These are phyloP conservation scores for Castanea crenata DNA, from an alignment of 306 rosid species.

Conservation along the genomic window DNA sequence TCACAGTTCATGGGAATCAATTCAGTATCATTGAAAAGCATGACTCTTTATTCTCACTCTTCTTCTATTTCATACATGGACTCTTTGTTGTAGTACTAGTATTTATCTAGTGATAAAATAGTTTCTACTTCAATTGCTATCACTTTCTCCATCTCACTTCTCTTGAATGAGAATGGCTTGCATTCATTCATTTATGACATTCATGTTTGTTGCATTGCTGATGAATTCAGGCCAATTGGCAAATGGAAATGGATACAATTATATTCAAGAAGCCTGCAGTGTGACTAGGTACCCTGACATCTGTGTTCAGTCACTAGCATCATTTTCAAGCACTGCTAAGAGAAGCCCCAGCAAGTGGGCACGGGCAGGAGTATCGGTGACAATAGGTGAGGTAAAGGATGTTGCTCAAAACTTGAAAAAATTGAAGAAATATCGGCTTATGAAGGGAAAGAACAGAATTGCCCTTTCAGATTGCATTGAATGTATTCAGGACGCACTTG, in stretches of 20 bases:
- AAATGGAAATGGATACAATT: conserved; percentile 24
- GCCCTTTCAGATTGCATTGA: conserved; percentile 68
- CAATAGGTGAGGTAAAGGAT: conserved; percentile 43
- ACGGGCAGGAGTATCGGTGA: conserved; percentile 62
- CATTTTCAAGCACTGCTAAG: conserved; percentile 48
- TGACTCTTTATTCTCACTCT: background rate
- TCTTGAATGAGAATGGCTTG: background rate
- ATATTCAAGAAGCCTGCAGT: conserved; percentile 61
- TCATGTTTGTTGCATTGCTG: conserved; percentile 24
- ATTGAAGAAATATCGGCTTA: conserved; percentile 14
- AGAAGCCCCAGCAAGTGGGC: conserved; percentile 67
- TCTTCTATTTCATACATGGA: background rate
- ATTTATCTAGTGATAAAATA: background rate
- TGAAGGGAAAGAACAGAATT: conserved; percentile 29
- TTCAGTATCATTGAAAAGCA: background rate
- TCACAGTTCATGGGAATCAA: background rate
- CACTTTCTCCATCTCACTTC: background rate
- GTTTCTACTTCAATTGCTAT: background rate
- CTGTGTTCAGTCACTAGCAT: conserved; percentile 45
- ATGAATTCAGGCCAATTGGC: conserved; percentile 12
- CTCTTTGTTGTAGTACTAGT: background rate
- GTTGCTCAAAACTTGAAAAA: conserved; percentile 23
- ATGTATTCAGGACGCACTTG: conserved; percentile 38
- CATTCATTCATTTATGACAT: background rate
- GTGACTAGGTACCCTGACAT: conserved; percentile 50